Conservation (phyloP, 139 green algal genomes). For the Chlorella ohadii region DNA sequence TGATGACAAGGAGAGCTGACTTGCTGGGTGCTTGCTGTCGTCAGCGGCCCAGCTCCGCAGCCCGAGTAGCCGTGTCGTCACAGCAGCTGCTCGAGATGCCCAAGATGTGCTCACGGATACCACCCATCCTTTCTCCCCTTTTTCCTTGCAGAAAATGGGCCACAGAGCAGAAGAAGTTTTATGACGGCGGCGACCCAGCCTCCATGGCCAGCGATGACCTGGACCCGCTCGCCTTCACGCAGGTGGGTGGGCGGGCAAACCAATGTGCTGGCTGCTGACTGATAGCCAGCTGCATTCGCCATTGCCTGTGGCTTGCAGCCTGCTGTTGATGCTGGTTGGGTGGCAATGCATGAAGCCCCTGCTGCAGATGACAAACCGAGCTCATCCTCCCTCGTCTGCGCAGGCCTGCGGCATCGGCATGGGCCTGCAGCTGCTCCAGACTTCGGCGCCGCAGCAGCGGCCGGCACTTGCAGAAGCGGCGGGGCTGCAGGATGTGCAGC, state of each 20-base stretch:
- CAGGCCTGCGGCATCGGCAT: slow-evolving; percentile 41
- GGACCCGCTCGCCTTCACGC: slow-evolving; percentile 37
- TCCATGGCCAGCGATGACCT: slow-evolving; percentile 33
- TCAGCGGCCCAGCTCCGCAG: too few species aligned
- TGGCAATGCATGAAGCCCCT: too few species aligned
- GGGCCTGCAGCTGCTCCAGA: slow-evolving; percentile 30
- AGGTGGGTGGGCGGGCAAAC: background rate
- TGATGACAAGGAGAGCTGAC: too few species aligned
- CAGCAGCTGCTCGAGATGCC: too few species aligned
- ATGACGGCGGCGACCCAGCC: background rate
- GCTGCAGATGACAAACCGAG: too few species aligned
- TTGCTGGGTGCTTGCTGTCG: too few species aligned
- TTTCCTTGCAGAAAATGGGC: slow-evolving; percentile 29
- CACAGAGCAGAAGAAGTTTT: slow-evolving; percentile 27
- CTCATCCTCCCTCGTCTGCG: background rate
- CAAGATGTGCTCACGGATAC: too few species aligned
- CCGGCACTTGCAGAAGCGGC: background rate
- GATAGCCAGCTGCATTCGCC: too few species aligned
- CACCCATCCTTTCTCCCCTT: too few species aligned
- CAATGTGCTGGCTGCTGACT: background rate
- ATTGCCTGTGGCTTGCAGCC: too few species aligned
- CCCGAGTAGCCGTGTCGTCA: too few species aligned
- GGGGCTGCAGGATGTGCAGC: background rate
- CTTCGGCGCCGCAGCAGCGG: background rate
- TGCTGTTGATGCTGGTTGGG: too few species aligned